Evolutionary conservation across 306 rosid genomes (phyloP).

Genomic region (Medicago arabica): DNA sequence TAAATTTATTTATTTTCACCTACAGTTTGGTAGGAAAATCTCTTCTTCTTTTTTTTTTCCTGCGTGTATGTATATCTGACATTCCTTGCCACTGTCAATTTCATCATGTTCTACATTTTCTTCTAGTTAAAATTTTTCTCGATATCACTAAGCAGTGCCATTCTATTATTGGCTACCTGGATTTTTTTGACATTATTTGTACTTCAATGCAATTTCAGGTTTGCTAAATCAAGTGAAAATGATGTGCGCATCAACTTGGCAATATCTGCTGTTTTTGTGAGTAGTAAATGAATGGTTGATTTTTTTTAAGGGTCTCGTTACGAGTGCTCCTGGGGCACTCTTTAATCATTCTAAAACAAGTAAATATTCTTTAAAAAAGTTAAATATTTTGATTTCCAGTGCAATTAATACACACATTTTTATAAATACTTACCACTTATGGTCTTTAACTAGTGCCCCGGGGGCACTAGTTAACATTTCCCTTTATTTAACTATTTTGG

Average conservation of each 20-base stretch:
- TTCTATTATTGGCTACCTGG: conserved; percentile 11
- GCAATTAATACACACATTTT: too few species aligned
- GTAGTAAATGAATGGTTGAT: conserved; percentile 47
- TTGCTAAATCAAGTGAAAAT: conserved; percentile 74
- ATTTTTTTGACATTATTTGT: conserved; percentile 38
- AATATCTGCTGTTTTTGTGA: conserved; percentile 87
- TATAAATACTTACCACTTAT: too few species aligned
- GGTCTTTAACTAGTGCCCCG: too few species aligned
- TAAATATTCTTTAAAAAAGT: too few species aligned
- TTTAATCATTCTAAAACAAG: too few species aligned
- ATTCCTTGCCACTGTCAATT: conserved; percentile 18
- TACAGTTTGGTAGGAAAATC: conserved; percentile 16
- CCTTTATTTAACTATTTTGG: neutral
- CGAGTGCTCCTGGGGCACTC: too few species aligned
- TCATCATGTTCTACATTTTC: conserved; percentile 31
- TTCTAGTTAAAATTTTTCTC: neutral
- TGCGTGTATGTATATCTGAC: conserved; percentile 7
- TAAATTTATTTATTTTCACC: conserved; percentile 4
- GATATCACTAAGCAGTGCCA: conserved; percentile 3
- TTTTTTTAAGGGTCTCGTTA: too few species aligned
- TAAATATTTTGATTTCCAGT: too few species aligned
- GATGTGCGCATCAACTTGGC: conserved; percentile 87
- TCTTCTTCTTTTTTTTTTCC: too few species aligned
- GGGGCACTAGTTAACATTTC: too few species aligned
- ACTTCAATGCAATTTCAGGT: conserved; percentile 65